These are phyloP conservation scores for Trichosporon ovoides DNA, from an alignment of 1,284 basidiomycete species.

Conservation along the genomic window DNA sequence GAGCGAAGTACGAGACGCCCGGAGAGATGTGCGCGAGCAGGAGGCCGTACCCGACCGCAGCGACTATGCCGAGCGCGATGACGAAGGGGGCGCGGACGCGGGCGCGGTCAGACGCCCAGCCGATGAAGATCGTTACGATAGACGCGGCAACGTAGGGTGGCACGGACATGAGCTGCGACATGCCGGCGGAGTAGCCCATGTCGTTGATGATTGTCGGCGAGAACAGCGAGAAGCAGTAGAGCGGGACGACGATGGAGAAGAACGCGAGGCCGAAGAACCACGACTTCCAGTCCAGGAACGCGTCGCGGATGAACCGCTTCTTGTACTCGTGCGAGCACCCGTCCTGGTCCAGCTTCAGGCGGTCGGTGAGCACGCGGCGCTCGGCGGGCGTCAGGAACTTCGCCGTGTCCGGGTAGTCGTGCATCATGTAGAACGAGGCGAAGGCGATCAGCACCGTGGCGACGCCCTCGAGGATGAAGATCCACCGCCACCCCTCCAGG, in stretches of 20 bases:
- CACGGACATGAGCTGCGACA: constrained; percentile 56
- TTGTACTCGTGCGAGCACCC: constrained; percentile 33
- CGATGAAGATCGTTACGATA: constrained; percentile 35
- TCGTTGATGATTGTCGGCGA: constrained; percentile 37
- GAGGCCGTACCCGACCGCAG: constrained; percentile 31
- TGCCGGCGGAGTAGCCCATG: constrained; percentile 60
- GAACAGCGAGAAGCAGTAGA: constrained; percentile 60
- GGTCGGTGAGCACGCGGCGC: constrained; percentile 40
- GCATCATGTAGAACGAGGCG: constrained; percentile 68
- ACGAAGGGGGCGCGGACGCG: constrained; percentile 40
- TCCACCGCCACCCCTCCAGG: constrained; percentile 54
- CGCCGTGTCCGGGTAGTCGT: constrained; percentile 74
- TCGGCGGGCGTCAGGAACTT: constrained; percentile 68
- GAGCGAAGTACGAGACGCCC: constrained; percentile 53
- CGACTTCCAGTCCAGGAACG: constrained; percentile 36
- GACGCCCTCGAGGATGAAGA: constrained; percentile 72
- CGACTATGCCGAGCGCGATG: constrained; percentile 38
- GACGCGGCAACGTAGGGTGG: constrained; percentile 36
- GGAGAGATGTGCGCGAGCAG: constrained; percentile 37
- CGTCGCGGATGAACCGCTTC: constrained; percentile 26
- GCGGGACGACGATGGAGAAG: constrained; percentile 52
- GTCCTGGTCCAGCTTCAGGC: constrained; percentile 31
- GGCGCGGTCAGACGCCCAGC: constrained; percentile 37
- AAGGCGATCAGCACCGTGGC: constrained; percentile 61
- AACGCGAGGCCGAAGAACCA: constrained; percentile 32